Percentiles rank a stretch among this genome's conserved stretches.
Evolutionary conservation across 1,139 yeast species (phyloP).

Genomic region (Zygoascus hellenicus): DNA sequence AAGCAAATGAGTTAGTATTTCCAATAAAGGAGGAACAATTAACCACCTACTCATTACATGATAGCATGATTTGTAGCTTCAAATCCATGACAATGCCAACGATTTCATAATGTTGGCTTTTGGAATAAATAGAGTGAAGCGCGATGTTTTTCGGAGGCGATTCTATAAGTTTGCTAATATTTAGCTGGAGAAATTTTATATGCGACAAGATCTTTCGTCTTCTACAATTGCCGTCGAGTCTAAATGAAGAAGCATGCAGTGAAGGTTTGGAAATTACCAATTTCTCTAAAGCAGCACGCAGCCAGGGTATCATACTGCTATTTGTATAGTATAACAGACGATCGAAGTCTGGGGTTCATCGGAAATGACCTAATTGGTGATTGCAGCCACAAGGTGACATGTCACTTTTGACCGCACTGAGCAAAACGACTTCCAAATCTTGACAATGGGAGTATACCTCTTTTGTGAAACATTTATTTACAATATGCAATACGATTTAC

Average conservation of each 20-base stretch:
- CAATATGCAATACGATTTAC: too few relatives aligned
- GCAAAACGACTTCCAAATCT: too few relatives aligned
- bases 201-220: not conserved
- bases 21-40: not conserved
- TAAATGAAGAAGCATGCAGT: not conserved
- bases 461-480: too few relatives aligned
- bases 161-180: not conserved
- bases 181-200: not conserved
- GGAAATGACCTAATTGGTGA: too few relatives aligned
- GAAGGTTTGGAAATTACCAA: not conserved
- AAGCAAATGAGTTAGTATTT: not conserved
- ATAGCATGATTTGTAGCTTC: constrained; percentile 4
- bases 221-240: not conserved
- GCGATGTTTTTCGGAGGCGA: not conserved
- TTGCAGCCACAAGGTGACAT: too few relatives aligned
- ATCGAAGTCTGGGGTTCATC: too few relatives aligned
- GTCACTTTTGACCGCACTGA: too few relatives aligned
- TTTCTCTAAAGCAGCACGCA: not conserved
- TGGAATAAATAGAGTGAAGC: not conserved
- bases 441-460: too few relatives aligned
- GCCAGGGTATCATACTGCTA: not conserved
- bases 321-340: too few relatives aligned
- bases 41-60: constrained; percentile 1
- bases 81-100: constrained; percentile 4
- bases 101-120: not conserved